phyloP scores from a whole-genome alignment of 768 basidiomycete genomes.

The Amanita subjunquillea region DNA sequence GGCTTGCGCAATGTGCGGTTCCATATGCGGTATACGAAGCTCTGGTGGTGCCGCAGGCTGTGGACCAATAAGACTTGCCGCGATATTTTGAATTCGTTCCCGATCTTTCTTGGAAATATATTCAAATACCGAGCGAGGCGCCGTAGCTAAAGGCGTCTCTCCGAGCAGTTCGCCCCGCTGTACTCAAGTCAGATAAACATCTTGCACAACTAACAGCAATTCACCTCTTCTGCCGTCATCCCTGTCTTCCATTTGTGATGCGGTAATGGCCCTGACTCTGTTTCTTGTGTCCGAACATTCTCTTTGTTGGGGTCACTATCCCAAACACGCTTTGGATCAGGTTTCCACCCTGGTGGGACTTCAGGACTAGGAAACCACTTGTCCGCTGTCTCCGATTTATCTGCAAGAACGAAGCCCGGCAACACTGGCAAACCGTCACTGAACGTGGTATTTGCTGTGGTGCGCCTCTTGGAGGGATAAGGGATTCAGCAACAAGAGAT shows the following conservation, averaged over 20 bases:
- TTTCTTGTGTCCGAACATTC: slow-evolving; percentile 20
- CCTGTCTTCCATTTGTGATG: slow-evolving; percentile 43
- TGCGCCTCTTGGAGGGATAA: slow-evolving; percentile 22
- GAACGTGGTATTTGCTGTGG: slow-evolving; percentile 34
- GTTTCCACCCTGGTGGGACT: slow-evolving; percentile 76
- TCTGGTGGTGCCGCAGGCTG: slow-evolving; percentile 15
- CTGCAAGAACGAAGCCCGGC: slow-evolving; percentile 65
- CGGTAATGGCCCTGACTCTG: slow-evolving; percentile 15
- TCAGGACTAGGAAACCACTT: slow-evolving; percentile 77
- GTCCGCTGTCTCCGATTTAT: slow-evolving; percentile 37
- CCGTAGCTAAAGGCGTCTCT: slow-evolving; percentile 61
- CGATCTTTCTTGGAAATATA: slow-evolving; percentile 88
- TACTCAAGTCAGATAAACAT: not conserved
- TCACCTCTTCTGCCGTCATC: slow-evolving; percentile 67
- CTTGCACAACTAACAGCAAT: slow-evolving; percentile 13
- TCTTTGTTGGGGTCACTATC: slow-evolving; percentile 38
- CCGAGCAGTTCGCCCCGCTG: slow-evolving; percentile 81
- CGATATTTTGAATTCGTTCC: slow-evolving; percentile 67
- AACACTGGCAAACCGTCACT: slow-evolving; percentile 68
- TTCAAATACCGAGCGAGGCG: slow-evolving; percentile 83
- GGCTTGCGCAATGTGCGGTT: slow-evolving; percentile 75
- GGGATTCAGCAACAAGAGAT: slow-evolving; percentile 2
- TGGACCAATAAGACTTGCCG: slow-evolving; percentile 19
- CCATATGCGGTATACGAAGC: slow-evolving; percentile 42
- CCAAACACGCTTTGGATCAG: slow-evolving; percentile 76